Conservation (phyloP, 352 stramenopile species). For the Pythium sp. region DNA sequence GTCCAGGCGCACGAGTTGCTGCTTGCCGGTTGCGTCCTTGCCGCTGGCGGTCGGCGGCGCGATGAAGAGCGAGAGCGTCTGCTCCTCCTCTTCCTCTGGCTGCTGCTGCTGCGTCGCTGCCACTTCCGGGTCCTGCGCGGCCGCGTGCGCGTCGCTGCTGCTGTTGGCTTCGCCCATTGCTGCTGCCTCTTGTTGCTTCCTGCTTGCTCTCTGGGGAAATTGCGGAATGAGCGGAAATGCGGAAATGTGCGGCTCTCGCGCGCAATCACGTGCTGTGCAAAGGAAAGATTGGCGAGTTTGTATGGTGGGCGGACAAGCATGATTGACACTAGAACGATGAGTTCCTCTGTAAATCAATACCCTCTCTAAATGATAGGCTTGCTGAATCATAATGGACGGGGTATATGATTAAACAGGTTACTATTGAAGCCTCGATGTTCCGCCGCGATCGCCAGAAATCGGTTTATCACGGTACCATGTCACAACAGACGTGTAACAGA, state of each 20-base stretch:
- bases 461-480: no score
- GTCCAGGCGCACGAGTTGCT: slow-evolving; percentile 52
- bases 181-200: background rate
- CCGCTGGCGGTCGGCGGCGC: slow-evolving; percentile 28
- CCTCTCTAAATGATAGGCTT: background rate
- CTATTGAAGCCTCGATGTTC: no score
- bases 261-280: slow-evolving; percentile 2
- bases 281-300: background rate
- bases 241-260: slow-evolving; percentile 4
- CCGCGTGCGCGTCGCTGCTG: slow-evolving; percentile 15
- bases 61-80: slow-evolving; percentile 53
- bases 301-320: no score
- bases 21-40: slow-evolving; percentile 6
- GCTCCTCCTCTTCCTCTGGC: slow-evolving; percentile 33
- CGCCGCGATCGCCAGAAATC: no score
- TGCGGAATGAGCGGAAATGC: slow-evolving; percentile 25
- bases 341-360: background rate
- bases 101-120: background rate
- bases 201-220: slow-evolving; percentile 27
- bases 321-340: no score
- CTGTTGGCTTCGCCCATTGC: slow-evolving; percentile 22
- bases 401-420: background rate
- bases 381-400: background rate
- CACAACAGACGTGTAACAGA: no score
- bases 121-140: slow-evolving; percentile 24